Evolutionary conservation across 176 grass and related monocot species (phyloP).

Genomic region (Bromus sterilis): DNA sequence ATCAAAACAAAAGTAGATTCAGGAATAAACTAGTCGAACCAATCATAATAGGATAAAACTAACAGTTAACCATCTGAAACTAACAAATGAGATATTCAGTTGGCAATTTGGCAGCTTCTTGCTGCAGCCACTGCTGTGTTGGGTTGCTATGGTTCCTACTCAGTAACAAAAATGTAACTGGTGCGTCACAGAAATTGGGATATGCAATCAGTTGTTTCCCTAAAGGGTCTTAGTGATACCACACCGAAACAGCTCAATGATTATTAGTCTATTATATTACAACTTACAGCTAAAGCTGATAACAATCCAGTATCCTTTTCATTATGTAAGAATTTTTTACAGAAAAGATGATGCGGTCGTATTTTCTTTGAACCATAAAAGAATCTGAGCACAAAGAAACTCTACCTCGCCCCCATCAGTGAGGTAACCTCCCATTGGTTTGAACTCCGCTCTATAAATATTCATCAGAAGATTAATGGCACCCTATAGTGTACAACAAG

Average conservation of each 20-base stretch:
- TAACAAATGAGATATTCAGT: neutral
- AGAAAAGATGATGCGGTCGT: neutral
- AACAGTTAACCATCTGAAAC: neutral
- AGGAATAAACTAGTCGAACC: neutral
- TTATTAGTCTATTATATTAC: neutral
- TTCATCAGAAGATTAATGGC: slow-evolving; percentile 90
- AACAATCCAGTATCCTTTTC: neutral
- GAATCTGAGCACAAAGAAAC: slow-evolving; percentile 21
- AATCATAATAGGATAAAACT: neutral
- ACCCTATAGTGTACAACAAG: slow-evolving; percentile 54
- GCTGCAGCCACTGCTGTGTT: neutral
- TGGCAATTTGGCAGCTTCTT: neutral
- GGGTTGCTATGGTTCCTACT: neutral
- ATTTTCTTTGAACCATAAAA: neutral
- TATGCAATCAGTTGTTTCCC: neutral
- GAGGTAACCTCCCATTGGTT: slow-evolving; percentile 85
- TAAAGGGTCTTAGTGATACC: neutral
- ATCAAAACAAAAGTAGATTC: neutral
- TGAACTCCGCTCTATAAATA: slow-evolving; percentile 85
- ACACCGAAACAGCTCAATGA: neutral
- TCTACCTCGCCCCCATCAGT: slow-evolving; percentile 89
- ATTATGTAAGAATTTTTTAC: neutral
- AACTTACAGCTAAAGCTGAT: neutral
- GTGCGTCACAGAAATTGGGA: neutral
- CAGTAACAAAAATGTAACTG: neutral